phyloP scores from a whole-genome alignment of 2,329 filamentous ascomycete species.

The Bipolaris cookei region DNA sequence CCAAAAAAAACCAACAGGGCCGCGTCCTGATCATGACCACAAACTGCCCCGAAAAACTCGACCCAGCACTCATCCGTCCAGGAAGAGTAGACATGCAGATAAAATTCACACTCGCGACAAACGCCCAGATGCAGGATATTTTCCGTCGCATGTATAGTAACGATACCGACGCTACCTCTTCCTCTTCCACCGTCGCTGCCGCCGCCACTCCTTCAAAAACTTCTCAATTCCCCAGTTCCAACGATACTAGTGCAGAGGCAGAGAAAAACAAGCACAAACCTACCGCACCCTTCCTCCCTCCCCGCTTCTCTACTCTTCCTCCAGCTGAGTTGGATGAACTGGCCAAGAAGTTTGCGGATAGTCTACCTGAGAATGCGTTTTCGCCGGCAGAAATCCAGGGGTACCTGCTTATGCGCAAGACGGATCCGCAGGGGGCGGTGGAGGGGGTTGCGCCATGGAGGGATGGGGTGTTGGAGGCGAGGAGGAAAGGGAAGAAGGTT shows the following conservation, averaged over 20 bases:
- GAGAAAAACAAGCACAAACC: not conserved
- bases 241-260: no score
- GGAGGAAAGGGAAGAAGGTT: slow-evolving; percentile 11
- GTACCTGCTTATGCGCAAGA: slow-evolving; percentile 15
- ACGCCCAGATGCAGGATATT: slow-evolving; percentile 15
- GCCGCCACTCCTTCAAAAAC: no score
- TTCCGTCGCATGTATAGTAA: slow-evolving; percentile 31
- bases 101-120: slow-evolving; percentile 25
- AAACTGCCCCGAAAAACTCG: slow-evolving; percentile 33
- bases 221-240: no score
- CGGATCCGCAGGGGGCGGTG: slow-evolving; percentile 13
- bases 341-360: slow-evolving; percentile 14
- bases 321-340: not conserved
- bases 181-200: no score
- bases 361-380: slow-evolving; percentile 10
- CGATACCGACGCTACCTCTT: not conserved
- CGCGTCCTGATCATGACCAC: slow-evolving; percentile 39
- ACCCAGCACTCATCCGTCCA: slow-evolving; percentile 65
- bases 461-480: slow-evolving; percentile 12
- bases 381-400: slow-evolving; percentile 26
- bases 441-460: slow-evolving; percentile 4
- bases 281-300: not conserved
- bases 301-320: not conserved
- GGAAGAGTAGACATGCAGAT: slow-evolving; percentile 63
- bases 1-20: slow-evolving; percentile 37